Base-by-base conservation (phyloP, 1,284 basidiomycete species). In the Anthracocystis walkeri region DNA sequence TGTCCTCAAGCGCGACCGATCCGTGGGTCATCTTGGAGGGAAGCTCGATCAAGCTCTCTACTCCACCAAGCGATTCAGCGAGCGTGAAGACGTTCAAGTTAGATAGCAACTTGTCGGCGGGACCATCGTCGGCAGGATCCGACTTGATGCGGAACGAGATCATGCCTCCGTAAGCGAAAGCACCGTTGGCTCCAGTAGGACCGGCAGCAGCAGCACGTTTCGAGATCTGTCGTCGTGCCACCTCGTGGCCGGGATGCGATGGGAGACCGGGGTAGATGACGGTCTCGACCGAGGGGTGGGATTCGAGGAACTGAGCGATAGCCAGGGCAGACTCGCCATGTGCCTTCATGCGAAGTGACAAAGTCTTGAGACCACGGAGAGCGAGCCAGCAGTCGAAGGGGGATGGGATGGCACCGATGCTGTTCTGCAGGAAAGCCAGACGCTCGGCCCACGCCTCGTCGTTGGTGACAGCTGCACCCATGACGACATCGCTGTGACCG, bases 381-480 rank as follows among this genome's bases (percentile, higher is more conserved):
- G 93, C 92, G 57, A 98, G 90, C 92, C 93, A 97, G 80, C 89
- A 91, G 87, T 98, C 96, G 85, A 93, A 92, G 2, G 95, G 88
- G 41, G 92, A 93, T 0, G 95, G 94, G 0, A 94, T 90, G 10
- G 93, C 93, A 10, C 95, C 95, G 78, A 91, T 91, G 45, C 93
- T 92, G 84, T 96, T 97, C 84, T 98, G 96, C 4, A 97, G 88
- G 90, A 96, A 98, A 3, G 92, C 73, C 11, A 82, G 61, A 18
- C 75, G 73, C 29, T 81, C 77, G 0, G 69, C 75, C 78, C 78
- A 80, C 2, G 61, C 73, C 35, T 68, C 67, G 66, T 77, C 69
- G 58, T 75, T 79, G 55, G 77, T 79, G 35, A 77, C 78, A 27
- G 78, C 73, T n/a, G 75, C 69, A 31, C 81, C 81, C 74, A 82